A percentile compares a stretch with the other conserved stretches of the same genome.
Conservation (phyloP, 2,329 filamentous ascomycete genomes). For the Trichoderma sp. region DNA sequence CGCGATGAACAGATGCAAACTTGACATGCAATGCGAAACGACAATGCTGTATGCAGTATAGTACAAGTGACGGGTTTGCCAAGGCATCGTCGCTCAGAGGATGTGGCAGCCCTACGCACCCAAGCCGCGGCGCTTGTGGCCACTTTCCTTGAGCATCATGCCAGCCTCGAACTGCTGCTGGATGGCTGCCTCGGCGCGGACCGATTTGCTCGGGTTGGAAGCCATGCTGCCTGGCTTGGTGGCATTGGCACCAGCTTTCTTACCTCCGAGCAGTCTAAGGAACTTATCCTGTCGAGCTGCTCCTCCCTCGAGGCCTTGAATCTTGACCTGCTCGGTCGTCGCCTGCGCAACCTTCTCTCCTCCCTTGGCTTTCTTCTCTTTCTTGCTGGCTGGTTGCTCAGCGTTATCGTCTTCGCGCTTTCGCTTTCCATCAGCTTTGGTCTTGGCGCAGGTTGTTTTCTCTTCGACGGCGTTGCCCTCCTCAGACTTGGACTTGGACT, state of each 20-base stretch:
- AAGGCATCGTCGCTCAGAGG: neutral
- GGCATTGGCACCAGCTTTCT: slow-evolving; percentile 40
- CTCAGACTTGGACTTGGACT: slow-evolving; percentile 1
- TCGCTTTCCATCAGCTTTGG: slow-evolving; percentile 22
- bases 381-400: slow-evolving; percentile 22
- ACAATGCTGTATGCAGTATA: neutral
- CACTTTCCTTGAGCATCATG: slow-evolving; percentile 55
- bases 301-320: slow-evolving; percentile 51
- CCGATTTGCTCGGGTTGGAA: slow-evolving; percentile 35
- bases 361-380: slow-evolving; percentile 28
- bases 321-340: slow-evolving; percentile 50
- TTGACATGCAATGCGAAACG: slow-evolving; percentile 14
- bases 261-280: slow-evolving; percentile 54
- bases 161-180: slow-evolving; percentile 57
- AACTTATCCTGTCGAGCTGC: slow-evolving; percentile 54
- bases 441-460: neutral
- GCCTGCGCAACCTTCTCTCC: slow-evolving; percentile 27
- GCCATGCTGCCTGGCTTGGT: slow-evolving; percentile 22
- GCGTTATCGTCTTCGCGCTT: slow-evolving; percentile 16
- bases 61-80: neutral
- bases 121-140: slow-evolving; percentile 50
- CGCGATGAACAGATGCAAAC: slow-evolving; percentile 5
- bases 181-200: slow-evolving; percentile 50
- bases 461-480: neutral
- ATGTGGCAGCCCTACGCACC: slow-evolving; percentile 41